Evolutionary conservation across 208 protist species (phyloP).

Genomic region (Trypanosoma vivax): DNA sequence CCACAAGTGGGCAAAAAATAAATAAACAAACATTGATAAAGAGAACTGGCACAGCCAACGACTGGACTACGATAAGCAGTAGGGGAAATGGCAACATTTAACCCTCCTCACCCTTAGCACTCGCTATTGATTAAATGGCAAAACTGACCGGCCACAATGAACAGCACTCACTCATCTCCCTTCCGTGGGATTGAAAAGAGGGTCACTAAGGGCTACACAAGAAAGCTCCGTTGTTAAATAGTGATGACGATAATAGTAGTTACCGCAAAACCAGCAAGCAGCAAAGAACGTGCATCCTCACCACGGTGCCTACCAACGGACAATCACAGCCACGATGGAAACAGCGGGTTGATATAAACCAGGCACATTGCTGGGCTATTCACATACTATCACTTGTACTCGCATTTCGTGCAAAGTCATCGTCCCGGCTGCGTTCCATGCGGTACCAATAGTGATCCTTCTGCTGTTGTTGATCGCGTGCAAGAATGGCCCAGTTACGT

Average conservation of each 20-base stretch:
- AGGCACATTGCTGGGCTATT: neutral
- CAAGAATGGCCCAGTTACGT: slow-evolving; percentile 80
- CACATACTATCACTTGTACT: slow-evolving; percentile 26
- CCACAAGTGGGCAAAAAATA: no score
- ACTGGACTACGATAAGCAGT: neutral
- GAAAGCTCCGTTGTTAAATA: no score
- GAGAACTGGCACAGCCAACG: neutral
- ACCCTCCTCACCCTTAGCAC: neutral
- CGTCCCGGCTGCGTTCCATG: slow-evolving; percentile 67
- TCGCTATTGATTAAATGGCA: neutral
- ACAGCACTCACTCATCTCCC: neutral
- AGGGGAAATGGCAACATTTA: neutral
- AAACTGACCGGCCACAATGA: neutral
- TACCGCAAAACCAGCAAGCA: no score
- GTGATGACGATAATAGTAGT: no score
- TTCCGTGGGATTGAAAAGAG: no score
- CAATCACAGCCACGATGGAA: no score
- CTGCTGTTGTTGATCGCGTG: slow-evolving; percentile 81
- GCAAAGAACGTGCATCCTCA: no score
- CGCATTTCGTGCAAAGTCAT: slow-evolving; percentile 77
- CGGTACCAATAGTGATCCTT: slow-evolving; percentile 88
- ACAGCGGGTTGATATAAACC: no score
- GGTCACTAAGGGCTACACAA: no score
- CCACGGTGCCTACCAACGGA: no score
- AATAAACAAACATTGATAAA: no score